Conservation (phyloP, 2,329 filamentous ascomycete genomes). For the Aspergillus sp. region DNA sequence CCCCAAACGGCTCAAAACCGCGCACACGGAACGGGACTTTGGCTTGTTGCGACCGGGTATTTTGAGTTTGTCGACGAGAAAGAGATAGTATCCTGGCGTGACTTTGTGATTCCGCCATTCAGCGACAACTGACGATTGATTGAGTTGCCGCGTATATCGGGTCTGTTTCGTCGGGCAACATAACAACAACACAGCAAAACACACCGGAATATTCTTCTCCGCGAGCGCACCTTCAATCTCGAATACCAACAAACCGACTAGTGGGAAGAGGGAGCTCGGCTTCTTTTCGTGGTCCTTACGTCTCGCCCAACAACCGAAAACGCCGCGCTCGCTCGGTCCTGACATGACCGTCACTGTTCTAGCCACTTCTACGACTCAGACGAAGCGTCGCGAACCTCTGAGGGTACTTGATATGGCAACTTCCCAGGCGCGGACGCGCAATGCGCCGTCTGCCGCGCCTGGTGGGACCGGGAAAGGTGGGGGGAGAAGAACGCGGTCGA, state of each 20-base stretch:
- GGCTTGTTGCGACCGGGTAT: not conserved
- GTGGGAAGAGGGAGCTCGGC: not conserved
- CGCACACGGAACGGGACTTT: not conserved
- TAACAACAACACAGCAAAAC: constrained; percentile 1
- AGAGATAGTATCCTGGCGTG: not conserved
- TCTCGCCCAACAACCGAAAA: not conserved
- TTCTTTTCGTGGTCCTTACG: not conserved
- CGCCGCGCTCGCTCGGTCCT: constrained; percentile 23
- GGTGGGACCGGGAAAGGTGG: constrained; percentile 26
- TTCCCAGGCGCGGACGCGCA: constrained; percentile 43
- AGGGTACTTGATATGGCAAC: constrained; percentile 43
- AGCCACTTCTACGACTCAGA: constrained; percentile 38
- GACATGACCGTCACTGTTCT: constrained; percentile 47
- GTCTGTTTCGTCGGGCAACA: not conserved
- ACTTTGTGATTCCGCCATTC: not conserved
- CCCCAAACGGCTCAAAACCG: not conserved
- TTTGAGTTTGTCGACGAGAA: not conserved
- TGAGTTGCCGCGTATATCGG: not conserved
- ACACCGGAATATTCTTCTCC: constrained; percentile 5
- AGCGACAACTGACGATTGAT: not conserved
- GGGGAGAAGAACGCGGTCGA: constrained; percentile 36
- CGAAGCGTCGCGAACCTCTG: constrained; percentile 44
- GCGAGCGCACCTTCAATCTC: not conserved
- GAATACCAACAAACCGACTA: not conserved
- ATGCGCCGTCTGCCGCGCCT: constrained; percentile 35